Evolutionary conservation across 495 filamentous ascomycete genomes (phyloP).

Genomic region (Parmelia sp.): DNA sequence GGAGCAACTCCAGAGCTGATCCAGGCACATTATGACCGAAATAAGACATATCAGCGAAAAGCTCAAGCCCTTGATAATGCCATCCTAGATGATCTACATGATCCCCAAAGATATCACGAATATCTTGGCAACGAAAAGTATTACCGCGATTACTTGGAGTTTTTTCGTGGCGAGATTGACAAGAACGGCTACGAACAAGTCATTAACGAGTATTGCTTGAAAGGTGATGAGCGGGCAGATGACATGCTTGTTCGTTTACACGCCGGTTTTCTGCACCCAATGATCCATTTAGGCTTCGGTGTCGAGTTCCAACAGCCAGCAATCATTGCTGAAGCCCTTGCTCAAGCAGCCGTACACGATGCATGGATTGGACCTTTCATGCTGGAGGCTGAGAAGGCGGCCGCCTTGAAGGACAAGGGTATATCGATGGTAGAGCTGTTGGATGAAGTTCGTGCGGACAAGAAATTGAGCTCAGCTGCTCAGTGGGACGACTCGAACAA

Average conservation of each 20-base stretch:
- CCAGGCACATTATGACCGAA: slow-evolving; percentile 51
- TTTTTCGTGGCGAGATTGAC: slow-evolving; percentile 67
- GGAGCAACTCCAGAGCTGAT: slow-evolving; percentile 54
- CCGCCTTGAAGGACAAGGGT: slow-evolving; percentile 32
- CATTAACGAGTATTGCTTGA: slow-evolving; percentile 60
- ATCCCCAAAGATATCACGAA: slow-evolving; percentile 44
- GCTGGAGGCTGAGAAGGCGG: slow-evolving; percentile 46
- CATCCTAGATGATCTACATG: slow-evolving; percentile 46
- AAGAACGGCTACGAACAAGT: slow-evolving; percentile 51
- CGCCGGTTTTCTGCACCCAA: slow-evolving; percentile 63
- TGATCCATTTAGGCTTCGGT: slow-evolving; percentile 82
- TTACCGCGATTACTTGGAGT: slow-evolving; percentile 63
- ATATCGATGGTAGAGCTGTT: slow-evolving; percentile 54
- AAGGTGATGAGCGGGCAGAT: slow-evolving; percentile 52
- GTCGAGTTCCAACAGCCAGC: slow-evolving; percentile 75
- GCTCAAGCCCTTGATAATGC: slow-evolving; percentile 34
- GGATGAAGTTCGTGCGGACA: slow-evolving; percentile 48
- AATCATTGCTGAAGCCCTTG: slow-evolving; percentile 73
- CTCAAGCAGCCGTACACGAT: slow-evolving; percentile 62
- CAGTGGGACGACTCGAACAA: slow-evolving; percentile 53
- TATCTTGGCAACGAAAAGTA: slow-evolving; percentile 48
- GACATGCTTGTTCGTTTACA: slow-evolving; percentile 54
- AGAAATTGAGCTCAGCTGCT: slow-evolving; percentile 47
- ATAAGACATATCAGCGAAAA: slow-evolving; percentile 56
- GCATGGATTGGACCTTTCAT: slow-evolving; percentile 47